phyloP scores from a whole-genome alignment of 768 basidiomycete species.

The Suillus subaureus region DNA sequence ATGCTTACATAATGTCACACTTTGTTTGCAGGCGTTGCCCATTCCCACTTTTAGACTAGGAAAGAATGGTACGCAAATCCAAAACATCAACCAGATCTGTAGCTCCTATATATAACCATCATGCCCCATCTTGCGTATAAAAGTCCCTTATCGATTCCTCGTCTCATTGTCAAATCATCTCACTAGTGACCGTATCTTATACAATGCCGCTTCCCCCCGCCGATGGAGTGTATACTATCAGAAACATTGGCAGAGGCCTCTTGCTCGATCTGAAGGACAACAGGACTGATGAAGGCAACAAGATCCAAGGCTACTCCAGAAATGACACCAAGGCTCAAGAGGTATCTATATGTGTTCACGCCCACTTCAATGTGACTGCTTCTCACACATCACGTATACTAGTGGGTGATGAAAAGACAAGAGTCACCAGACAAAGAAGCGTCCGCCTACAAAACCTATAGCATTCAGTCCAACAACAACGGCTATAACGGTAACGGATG shows the following conservation, averaged over 20 bases:
- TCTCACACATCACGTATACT: background rate
- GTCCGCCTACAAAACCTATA: background rate
- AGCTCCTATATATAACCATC: too few relatives aligned
- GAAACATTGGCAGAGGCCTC: background rate
- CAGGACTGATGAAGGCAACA: background rate
- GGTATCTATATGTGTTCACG: background rate
- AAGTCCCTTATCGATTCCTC: background rate
- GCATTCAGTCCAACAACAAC: background rate
- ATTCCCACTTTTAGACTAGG: too few relatives aligned
- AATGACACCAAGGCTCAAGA: background rate
- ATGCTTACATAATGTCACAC: too few relatives aligned
- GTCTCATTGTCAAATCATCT: background rate
- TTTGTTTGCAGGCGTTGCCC: too few relatives aligned
- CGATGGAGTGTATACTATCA: background rate
- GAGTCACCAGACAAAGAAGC: background rate
- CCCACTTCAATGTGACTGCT: background rate
- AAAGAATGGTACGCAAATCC: too few relatives aligned
- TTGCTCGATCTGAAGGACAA: background rate
- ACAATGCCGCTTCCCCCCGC: background rate
- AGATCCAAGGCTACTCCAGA: background rate
- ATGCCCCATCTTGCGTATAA: too few relatives aligned
- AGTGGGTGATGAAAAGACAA: background rate
- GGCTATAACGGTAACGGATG: background rate
- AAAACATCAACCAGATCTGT: too few relatives aligned
- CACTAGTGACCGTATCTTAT: background rate